Base-by-base conservation (phyloP, 108 stramenopile species). In the Nitzschia sp. region DNA sequence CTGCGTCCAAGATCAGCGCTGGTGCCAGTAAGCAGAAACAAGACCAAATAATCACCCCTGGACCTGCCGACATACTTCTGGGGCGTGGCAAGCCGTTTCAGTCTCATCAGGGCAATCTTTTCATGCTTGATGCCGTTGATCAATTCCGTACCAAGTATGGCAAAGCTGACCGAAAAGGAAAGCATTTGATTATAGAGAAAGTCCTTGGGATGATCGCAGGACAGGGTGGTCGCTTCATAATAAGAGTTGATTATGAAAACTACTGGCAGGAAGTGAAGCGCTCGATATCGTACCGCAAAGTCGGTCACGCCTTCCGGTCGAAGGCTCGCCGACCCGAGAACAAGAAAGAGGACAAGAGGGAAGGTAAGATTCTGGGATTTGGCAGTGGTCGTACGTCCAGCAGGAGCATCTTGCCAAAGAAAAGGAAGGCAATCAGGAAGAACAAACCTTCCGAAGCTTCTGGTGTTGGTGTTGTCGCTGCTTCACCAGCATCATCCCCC, bases 281-380 rank as follows among this genome's bases (percentile, higher is more conserved):
- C 42, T 46, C 63, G 18, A 65, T 73, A 23, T 42, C 72, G 1
- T 73, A 73, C 46, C 36, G 72, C 8, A 73, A 73, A 46, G 64
- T 73, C 19, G 72, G 72, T 1, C 72, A 73, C 38, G 72, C 72
- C 18, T 73, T 73, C 38, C 54, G 72, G 24, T 62, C 59, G 19
- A 73, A 73, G 23, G 72, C 72, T n/a, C 63, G 72, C 26, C 69
- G 59, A n/a, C n/a, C n/a, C 17, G 24, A 9, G 38, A 11, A n/a
- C 3, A 33, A 59, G 33, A 33, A 34, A 32, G 33, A 32, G 29
- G 58, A 59, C 32, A 42, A 42, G 38, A 42, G 13, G 13, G 38
- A 42, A 42, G 38, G 13, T 6, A 42, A 42, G 38, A 13, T 42
- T 42, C 38, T 13, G 38, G 9, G 6, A 9, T 42, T 13, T 13